Conservation (phyloP, 768 basidiomycete genomes). For the Termitomyces sp. region DNA sequence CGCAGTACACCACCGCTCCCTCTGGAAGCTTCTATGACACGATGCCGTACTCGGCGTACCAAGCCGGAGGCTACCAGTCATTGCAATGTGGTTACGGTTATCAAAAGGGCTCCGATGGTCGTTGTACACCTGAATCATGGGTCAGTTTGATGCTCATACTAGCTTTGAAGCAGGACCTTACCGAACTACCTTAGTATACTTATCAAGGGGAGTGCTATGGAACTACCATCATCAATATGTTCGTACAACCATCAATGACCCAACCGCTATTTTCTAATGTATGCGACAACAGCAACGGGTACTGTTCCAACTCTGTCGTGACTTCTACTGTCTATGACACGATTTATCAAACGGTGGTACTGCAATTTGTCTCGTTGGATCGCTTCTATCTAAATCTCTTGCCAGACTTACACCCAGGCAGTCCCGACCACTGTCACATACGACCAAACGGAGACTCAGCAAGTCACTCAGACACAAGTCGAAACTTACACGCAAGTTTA, state of each 20-base stretch:
- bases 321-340: constrained; percentile 32
- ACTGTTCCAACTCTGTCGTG: constrained; percentile 25
- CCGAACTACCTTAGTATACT: constrained; percentile 26
- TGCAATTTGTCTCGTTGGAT: not conserved
- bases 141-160: constrained; percentile 27
- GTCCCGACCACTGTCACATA: constrained; percentile 41
- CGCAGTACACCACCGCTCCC: constrained; percentile 28
- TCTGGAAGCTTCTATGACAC: constrained; percentile 34
- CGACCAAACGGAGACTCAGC: constrained; percentile 25
- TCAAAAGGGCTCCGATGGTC: constrained; percentile 47
- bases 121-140: constrained; percentile 53
- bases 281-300: constrained; percentile 13
- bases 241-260: not conserved
- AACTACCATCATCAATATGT: constrained; percentile 48
- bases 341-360: constrained; percentile 23
- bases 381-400: constrained; percentile 1
- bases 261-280: not conserved
- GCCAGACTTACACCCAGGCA: constrained; percentile 19
- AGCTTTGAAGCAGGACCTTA: not conserved
- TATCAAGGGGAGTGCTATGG: constrained; percentile 53
- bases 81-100: constrained; percentile 72
- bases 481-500: constrained; percentile 39
- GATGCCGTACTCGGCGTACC: constrained; percentile 60
- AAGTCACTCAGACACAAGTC: constrained; percentile 34
- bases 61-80: constrained; percentile 57